A percentile compares a stretch with the other conserved stretches of the same genome.
phyloP scores from a whole-genome alignment of 2,329 filamentous ascomycete genomes.

The Aspergillus costaricaensis region DNA sequence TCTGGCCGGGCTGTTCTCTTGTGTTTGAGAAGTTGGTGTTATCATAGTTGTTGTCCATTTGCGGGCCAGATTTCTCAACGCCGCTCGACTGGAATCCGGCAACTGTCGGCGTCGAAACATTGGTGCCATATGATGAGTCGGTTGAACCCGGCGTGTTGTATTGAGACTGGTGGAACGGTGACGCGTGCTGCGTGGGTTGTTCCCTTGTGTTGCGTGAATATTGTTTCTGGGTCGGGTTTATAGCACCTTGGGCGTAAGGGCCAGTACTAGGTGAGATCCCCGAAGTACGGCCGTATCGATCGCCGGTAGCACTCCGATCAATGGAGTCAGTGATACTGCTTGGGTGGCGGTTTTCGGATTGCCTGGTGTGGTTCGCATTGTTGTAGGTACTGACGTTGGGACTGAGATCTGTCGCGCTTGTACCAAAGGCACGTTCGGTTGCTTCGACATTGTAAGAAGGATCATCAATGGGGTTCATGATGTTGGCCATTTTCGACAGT shows the following conservation, averaged over 20 bases:
- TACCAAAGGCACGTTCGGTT: neutral
- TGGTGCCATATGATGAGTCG: neutral
- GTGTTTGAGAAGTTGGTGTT: too few species aligned
- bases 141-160: neutral
- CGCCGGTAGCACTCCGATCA: neutral
- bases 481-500: neutral
- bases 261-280: neutral
- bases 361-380: neutral
- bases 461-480: conserved; percentile 5
- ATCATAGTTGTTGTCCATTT: too few species aligned
- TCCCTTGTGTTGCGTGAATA: neutral
- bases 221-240: neutral
- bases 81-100: neutral
- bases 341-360: neutral
- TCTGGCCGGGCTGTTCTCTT: too few species aligned
- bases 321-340: neutral
- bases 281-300: neutral
- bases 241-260: neutral
- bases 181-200: neutral
- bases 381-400: neutral
- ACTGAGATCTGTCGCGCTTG: neutral
- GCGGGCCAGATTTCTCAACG: too few species aligned
- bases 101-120: neutral
- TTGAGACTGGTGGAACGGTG: neutral
- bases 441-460: conserved; percentile 4